Evolutionary conservation across 768 basidiomycete species (phyloP), one percentile per base, ranked within the genome.

Genomic region (Candolleomyces eurysporus): DNA sequence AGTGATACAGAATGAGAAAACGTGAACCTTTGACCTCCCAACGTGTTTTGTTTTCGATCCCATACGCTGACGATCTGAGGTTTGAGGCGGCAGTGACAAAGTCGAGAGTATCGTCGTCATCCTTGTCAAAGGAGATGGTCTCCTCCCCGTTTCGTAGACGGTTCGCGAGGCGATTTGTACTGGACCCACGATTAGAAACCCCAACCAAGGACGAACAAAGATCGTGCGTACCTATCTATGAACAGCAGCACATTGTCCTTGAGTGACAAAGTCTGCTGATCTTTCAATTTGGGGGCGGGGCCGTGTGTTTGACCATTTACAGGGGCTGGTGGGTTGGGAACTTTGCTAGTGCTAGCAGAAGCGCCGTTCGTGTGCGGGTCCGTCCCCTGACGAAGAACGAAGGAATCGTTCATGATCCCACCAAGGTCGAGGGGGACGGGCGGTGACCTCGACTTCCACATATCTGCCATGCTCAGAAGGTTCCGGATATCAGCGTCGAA

Each of bases 11-110:
- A 39, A 49, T 21, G 39, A 22, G 52, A 51, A 17, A 26, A 43
- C 2, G 66, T 73, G 48, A 57, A 92, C 95, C 94, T 84, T 99
- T 99, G 54, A 99, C 88, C 71, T 98, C 90, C 92, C 96, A 99
- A 16, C 94, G 84, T 1, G 94, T 98, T 79, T 96, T 95, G 5
- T 80, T 81, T 6, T 84, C 83, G 43, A 99, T 99, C 4, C 88
- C 89, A 70, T 98, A 99, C 0, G 95, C 94, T 1, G 84, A 84
- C 0, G 94, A 92, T 1, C 97, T 88, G 50, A 99, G 80, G 75
- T 99, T 99, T 4, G 95, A 91, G 0, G 96, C 87, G 7, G 96
- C 92, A 0, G 95, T 93, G 22, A 98, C 97, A 68, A 99, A 98
- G 75, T 98, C 95, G 3, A 99, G 83, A 0, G 95, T 90, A 67